A percentile compares a stretch with the other conserved stretches of the same genome.
Evolutionary conservation across 2,329 filamentous ascomycete genomes (phyloP).

Genomic region (Neonectria punicea): DNA sequence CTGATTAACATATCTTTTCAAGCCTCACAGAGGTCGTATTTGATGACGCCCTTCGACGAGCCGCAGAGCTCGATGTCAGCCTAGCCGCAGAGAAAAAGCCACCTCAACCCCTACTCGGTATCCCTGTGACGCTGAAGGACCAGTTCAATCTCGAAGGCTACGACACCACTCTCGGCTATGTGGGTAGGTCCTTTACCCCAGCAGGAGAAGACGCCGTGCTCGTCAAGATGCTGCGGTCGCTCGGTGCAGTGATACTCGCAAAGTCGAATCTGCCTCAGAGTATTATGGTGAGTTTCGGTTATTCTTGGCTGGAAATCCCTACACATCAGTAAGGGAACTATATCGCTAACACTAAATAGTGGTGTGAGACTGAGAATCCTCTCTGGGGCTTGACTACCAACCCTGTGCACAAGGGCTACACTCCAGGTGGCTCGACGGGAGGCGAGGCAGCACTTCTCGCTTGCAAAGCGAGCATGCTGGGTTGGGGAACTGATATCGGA

Average conservation of each 20-base stretch:
- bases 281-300: conserved; percentile 32
- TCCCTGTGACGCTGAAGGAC: conserved; percentile 58
- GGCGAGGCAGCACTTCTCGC: conserved; percentile 38
- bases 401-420: conserved; percentile 33
- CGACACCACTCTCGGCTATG: conserved; percentile 69
- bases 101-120: conserved; percentile 33
- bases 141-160: conserved; percentile 69
- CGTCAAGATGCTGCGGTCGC: conserved; percentile 57
- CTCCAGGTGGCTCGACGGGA: conserved; percentile 42
- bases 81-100: background rate
- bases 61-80: conserved; percentile 26
- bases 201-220: conserved; percentile 59
- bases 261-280: conserved; percentile 56
- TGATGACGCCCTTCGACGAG: conserved; percentile 30
- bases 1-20: background rate
- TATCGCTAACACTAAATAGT: conserved; percentile 10
- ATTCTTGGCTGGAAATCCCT: background rate
- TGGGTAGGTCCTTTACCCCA: conserved; percentile 59
- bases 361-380: conserved; percentile 45
- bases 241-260: conserved; percentile 63
- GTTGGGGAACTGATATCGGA: conserved; percentile 42
- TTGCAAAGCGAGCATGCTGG: conserved; percentile 32
- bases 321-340: too few relatives aligned
- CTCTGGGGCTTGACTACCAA: conserved; percentile 43
- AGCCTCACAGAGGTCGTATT: conserved; percentile 33